phyloP scores from a whole-genome alignment of 148 eudicot species.

The Nepenthes gracilis region DNA sequence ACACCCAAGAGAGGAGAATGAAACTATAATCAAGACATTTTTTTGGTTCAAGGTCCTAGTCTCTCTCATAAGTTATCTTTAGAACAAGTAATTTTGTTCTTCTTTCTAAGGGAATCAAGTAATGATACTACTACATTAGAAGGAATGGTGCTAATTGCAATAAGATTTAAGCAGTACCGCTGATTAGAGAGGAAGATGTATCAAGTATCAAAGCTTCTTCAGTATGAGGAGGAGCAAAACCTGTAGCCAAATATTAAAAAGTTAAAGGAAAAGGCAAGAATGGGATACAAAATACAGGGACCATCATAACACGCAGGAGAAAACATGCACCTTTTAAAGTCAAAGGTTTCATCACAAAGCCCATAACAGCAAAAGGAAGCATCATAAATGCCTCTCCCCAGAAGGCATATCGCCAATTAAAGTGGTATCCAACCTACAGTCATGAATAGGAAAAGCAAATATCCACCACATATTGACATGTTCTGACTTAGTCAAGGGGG shows the following conservation, averaged over 20 bases:
- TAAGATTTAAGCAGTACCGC: constrained; percentile 19
- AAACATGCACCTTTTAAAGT: constrained; percentile 52
- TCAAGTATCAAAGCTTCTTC: constrained; percentile 12
- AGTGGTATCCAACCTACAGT: constrained; percentile 41
- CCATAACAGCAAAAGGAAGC: constrained; percentile 80
- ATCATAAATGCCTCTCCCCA: constrained; percentile 62
- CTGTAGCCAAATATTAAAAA: constrained; percentile 20
- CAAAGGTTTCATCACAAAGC: constrained; percentile 81
- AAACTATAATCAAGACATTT: no score
- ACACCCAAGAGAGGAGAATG: no score
- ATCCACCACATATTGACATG: background rate
- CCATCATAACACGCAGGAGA: constrained; percentile 1
- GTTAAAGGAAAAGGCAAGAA: constrained; percentile 4
- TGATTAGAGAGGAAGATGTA: constrained; percentile 15
- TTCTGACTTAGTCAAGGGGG: background rate
- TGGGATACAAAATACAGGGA: background rate
- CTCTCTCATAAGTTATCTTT: no score
- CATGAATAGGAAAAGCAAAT: constrained; percentile 3
- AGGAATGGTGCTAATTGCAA: background rate
- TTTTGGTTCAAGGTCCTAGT: no score
- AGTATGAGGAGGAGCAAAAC: constrained; percentile 28
- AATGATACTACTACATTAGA: background rate
- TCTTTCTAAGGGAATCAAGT: background rate
- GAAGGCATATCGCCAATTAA: constrained; percentile 74
- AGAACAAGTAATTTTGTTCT: background rate